These are phyloP conservation scores for Dillenia turbinata DNA, from an alignment of 164 flowering plant genomes.

Conservation along the genomic window DNA sequence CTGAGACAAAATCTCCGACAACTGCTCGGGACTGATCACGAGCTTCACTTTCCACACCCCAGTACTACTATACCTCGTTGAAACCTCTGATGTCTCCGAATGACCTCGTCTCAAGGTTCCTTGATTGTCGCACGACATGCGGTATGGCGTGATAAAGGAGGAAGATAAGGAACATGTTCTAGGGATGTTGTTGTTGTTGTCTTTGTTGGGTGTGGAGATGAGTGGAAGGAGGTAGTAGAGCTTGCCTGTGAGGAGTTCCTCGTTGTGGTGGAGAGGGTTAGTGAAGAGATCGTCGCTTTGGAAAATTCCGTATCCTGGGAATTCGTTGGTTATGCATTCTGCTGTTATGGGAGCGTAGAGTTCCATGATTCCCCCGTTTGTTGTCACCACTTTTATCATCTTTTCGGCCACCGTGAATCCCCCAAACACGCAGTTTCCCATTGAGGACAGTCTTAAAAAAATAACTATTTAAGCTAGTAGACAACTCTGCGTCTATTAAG, in stretches of 20 bases:
- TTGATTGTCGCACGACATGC: constrained; percentile 70
- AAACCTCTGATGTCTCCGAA: constrained; percentile 30
- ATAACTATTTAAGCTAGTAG: too few species aligned
- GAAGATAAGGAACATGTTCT: background rate
- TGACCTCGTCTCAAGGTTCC: constrained; percentile 34
- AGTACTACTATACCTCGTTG: constrained; percentile 18
- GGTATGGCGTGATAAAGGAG: constrained; percentile 38
- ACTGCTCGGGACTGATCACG: constrained; percentile 65
- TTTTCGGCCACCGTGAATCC: constrained; percentile 15
- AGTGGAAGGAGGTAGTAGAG: constrained; percentile 75
- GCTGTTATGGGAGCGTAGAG: constrained; percentile 32
- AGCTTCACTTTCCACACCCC: constrained; percentile 95
- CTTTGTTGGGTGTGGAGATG: constrained; percentile 26
- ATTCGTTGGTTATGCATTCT: constrained; percentile 35
- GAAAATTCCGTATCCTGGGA: constrained; percentile 53
- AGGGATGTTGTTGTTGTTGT: constrained; percentile 33
- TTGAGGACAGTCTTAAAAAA: background rate
- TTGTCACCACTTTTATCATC: constrained; percentile 30
- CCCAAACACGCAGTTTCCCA: constrained; percentile 40
- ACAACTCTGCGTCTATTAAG: too few species aligned
- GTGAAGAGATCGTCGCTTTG: constrained; percentile 47
- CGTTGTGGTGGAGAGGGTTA: constrained; percentile 50
- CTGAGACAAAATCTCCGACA: constrained; percentile 65
- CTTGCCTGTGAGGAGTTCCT: constrained; percentile 52
- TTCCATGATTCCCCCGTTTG: constrained; percentile 40